phyloP scores from a whole-genome alignment of 768 basidiomycete genomes.

The Mycena latifolia region DNA sequence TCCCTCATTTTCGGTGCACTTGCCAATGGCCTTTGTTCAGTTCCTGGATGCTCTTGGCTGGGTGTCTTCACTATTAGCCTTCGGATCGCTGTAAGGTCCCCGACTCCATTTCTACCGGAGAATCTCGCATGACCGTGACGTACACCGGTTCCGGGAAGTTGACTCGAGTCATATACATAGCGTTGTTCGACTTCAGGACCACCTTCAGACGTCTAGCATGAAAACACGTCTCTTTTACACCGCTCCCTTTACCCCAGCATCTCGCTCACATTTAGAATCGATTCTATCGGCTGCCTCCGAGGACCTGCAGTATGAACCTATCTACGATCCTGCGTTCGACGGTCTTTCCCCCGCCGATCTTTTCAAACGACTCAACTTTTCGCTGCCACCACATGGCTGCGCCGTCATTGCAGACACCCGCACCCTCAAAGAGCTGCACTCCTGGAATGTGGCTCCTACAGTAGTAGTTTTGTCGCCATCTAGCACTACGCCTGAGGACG shows the following conservation, averaged over 20 bases:
- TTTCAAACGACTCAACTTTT: constrained; percentile 21
- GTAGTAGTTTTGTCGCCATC: constrained; percentile 18
- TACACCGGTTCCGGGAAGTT: no score
- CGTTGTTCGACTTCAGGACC: not conserved
- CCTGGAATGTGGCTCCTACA: constrained; percentile 17
- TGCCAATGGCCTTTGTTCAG: no score
- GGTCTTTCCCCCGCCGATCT: constrained; percentile 28
- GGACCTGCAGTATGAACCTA: constrained; percentile 11
- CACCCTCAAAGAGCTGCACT: constrained; percentile 27
- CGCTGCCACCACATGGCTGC: constrained; percentile 13
- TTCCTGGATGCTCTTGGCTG: no score
- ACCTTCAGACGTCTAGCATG: not conserved
- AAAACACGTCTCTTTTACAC: constrained; percentile 30
- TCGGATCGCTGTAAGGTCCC: no score
- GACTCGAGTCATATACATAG: no score
- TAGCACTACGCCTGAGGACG: constrained; percentile 8
- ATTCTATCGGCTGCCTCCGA: constrained; percentile 7
- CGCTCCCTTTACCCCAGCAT: constrained; percentile 12
- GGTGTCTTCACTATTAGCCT: no score
- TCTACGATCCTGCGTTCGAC: constrained; percentile 22
- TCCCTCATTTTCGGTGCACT: no score
- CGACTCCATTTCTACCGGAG: no score
- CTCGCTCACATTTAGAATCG: constrained; percentile 19
- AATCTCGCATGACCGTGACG: no score
- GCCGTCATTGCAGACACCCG: constrained; percentile 31